Percentiles rank a stretch among this genome's conserved stretches.
These are phyloP conservation scores for Mycosarcoma mackinlayi DNA, from an alignment of 1,284 basidiomycete species.

Conservation along the genomic window DNA sequence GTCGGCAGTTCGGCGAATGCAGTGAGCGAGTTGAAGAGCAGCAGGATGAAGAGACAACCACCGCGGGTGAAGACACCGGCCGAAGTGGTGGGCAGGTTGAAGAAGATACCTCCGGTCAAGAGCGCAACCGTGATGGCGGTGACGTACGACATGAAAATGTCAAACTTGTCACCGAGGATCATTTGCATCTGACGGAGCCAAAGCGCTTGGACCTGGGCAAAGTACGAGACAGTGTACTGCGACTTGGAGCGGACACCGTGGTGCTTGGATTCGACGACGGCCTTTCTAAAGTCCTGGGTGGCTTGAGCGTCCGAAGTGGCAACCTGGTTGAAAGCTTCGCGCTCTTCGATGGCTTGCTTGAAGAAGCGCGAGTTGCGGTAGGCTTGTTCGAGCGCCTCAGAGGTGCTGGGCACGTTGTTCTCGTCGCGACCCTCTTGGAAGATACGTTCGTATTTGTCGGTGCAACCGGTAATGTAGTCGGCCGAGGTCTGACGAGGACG, in stretches of 20 bases:
- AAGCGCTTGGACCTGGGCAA: constrained; percentile 71
- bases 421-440: constrained; percentile 79
- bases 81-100: constrained; percentile 71
- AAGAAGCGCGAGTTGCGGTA: constrained; percentile 75
- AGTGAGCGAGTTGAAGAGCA: constrained; percentile 68
- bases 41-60: constrained; percentile 78
- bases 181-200: constrained; percentile 81
- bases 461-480: constrained; percentile 61
- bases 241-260: constrained; percentile 83
- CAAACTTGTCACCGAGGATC: constrained; percentile 83
- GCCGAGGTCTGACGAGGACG: constrained; percentile 77
- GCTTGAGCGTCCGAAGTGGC: constrained; percentile 75
- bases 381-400: constrained; percentile 78
- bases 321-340: constrained; percentile 75
- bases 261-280: constrained; percentile 83
- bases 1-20: constrained; percentile 68
- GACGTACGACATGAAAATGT: constrained; percentile 72
- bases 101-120: constrained; percentile 84
- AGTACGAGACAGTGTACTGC: constrained; percentile 82
- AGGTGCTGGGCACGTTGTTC: constrained; percentile 77
- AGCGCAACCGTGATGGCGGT: constrained; percentile 74
- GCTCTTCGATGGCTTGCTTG: constrained; percentile 71
- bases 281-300: constrained; percentile 77
- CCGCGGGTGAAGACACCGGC: constrained; percentile 81
- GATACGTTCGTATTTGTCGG: constrained; percentile 53